These are phyloP conservation scores for Ophiostoma montium DNA, from an alignment of 2,329 filamentous ascomycete genomes.

Conservation along the genomic window DNA sequence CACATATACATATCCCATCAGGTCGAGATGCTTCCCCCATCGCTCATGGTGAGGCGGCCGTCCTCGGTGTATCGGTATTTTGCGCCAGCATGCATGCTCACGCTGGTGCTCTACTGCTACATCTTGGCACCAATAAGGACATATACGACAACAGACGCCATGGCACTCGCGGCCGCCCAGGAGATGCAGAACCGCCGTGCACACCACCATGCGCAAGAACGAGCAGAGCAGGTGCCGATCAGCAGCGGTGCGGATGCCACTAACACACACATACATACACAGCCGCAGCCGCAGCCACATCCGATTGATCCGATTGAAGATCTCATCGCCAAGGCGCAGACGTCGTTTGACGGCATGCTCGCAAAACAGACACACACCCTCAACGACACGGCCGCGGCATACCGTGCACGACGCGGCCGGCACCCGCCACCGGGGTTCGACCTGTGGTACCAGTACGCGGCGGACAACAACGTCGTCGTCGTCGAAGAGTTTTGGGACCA, in stretches of 20 bases:
- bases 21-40: not conserved
- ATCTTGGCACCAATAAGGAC: not conserved
- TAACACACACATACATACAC: not conserved
- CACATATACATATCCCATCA: too few species aligned
- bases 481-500: constrained; percentile 52
- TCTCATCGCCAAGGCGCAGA: constrained; percentile 32
- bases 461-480: constrained; percentile 36
- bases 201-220: not conserved
- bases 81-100: not conserved
- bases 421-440: constrained; percentile 52
- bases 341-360: constrained; percentile 27
- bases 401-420: constrained; percentile 40
- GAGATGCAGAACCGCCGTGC: not conserved
- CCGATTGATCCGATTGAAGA: constrained; percentile 40
- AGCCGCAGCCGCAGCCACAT: too few species aligned
- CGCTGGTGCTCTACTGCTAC: not conserved
- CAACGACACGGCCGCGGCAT: constrained; percentile 36
- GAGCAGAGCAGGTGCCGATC: not conserved
- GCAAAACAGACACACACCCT: constrained; percentile 33
- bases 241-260: not conserved
- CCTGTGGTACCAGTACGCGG: constrained; percentile 42
- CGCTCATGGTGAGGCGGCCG: not conserved
- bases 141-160: not conserved
- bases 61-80: not conserved
- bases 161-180: not conserved